phyloP scores from a whole-genome alignment of 306 rosid species.

The Vicia sativa region DNA sequence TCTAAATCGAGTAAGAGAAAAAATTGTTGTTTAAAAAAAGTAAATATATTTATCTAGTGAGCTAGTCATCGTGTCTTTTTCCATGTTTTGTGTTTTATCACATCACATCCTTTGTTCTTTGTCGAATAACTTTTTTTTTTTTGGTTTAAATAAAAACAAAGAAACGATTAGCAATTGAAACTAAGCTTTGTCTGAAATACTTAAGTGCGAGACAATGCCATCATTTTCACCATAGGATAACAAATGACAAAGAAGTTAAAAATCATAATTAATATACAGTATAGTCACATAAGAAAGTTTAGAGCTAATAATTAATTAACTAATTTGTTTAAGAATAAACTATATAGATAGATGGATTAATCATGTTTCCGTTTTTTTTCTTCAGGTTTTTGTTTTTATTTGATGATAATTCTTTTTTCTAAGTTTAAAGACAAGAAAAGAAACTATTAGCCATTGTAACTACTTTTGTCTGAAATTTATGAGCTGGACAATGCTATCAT shows the following conservation, averaged over 20 bases:
- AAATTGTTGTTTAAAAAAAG: too few relatives aligned
- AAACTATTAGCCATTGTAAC: background rate
- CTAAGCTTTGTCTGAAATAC: conserved; percentile 6
- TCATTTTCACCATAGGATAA: conserved; percentile 3
- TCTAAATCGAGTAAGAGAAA: too few relatives aligned
- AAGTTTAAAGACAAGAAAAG: background rate
- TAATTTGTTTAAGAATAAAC: conserved; percentile 4
- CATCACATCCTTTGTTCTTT: too few relatives aligned
- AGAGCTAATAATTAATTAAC: background rate
- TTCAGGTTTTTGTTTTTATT: too few relatives aligned
- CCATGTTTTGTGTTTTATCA: too few relatives aligned
- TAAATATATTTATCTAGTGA: too few relatives aligned
- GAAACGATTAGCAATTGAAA: background rate
- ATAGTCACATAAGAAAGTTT: conserved; percentile 15
- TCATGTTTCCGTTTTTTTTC: too few relatives aligned
- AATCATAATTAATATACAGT: conserved; percentile 1
- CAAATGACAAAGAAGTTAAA: conserved; percentile 5
- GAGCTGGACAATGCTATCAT: background rate
- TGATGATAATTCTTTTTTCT: background rate
- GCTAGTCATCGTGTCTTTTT: too few relatives aligned
- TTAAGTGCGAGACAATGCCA: background rate
- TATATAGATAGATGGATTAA: background rate
- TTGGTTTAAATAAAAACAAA: too few relatives aligned
- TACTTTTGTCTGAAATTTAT: conserved; percentile 3
- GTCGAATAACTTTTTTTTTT: too few relatives aligned